Percentiles rank a stretch among this genome's conserved stretches.
phyloP scores from a whole-genome alignment of 208 protist species.

The Wallacemonas collosoma region DNA sequence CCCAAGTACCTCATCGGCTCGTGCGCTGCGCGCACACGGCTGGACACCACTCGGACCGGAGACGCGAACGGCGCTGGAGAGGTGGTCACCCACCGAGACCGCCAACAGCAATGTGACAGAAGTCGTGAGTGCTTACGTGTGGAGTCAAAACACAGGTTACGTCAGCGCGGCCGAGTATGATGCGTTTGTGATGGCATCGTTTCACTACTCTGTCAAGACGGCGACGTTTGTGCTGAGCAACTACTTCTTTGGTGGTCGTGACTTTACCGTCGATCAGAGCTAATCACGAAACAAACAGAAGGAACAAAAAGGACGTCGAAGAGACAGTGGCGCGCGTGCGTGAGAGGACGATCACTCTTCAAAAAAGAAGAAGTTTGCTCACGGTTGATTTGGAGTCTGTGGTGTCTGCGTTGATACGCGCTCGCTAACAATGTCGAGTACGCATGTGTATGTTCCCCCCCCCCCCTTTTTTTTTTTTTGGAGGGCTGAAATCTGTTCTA shows the following conservation, averaged over 20 bases:
- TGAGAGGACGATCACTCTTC: no score
- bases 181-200: slow-evolving; percentile 43
- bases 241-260: slow-evolving; percentile 57
- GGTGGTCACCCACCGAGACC: not conserved
- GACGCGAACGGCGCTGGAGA: not conserved
- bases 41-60: not conserved
- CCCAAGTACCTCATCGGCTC: no score
- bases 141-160: slow-evolving; percentile 48
- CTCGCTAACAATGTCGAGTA: not conserved
- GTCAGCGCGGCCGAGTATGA: slow-evolving; percentile 40
- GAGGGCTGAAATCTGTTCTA: no score
- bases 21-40: not conserved
- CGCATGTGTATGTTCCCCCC: no score
- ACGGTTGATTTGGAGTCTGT: no score
- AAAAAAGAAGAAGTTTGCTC: no score
- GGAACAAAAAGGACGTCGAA: not conserved
- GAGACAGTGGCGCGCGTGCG: not conserved
- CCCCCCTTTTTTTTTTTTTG: no score
- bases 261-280: slow-evolving; percentile 14
- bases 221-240: slow-evolving; percentile 57
- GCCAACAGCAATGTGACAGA: not conserved
- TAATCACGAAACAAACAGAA: not conserved
- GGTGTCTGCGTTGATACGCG: no score
- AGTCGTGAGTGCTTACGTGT: slow-evolving; percentile 35
- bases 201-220: slow-evolving; percentile 54